These are phyloP conservation scores for Dactylorhiza incarnata DNA, from an alignment of 106 monocot species.

Conservation along the genomic window DNA sequence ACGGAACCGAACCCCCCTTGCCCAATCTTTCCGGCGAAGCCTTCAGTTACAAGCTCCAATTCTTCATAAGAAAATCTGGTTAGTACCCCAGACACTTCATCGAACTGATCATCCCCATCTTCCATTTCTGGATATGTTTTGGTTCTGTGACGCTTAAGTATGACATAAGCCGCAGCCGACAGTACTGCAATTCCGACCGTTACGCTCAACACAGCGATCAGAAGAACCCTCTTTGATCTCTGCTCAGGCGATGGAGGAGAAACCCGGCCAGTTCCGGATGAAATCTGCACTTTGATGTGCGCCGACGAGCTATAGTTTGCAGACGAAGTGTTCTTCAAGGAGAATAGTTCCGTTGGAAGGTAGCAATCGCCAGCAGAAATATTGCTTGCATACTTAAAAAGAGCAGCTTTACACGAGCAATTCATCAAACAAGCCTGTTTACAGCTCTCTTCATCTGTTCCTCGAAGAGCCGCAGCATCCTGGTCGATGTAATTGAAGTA, in stretches of 20 bases:
- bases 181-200: background rate
- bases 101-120: conserved; percentile 13
- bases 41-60: conserved; percentile 8
- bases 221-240: background rate
- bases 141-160: background rate
- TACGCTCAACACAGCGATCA: background rate
- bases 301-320: conserved; percentile 8
- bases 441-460: conserved; percentile 21
- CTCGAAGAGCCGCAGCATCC: background rate
- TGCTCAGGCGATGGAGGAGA: too few species aligned
- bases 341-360: conserved; percentile 16
- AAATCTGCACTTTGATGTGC: conserved; percentile 33
- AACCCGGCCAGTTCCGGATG: too few species aligned
- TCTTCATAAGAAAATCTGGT: conserved; percentile 36
- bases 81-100: conserved; percentile 24
- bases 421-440: conserved; percentile 35
- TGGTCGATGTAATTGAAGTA: conserved; percentile 14
- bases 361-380: conserved; percentile 3
- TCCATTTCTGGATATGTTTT: background rate
- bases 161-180: background rate
- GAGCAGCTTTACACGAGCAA: conserved; percentile 32
- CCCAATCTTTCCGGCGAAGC: conserved; percentile 4
- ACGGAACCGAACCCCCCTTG: conserved; percentile 22
- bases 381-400: conserved; percentile 16
- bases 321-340: conserved; percentile 8